These are phyloP conservation scores for Aspergillus carlsbadensis DNA, from an alignment of 495 filamentous ascomycete genomes.

Conservation along the genomic window DNA sequence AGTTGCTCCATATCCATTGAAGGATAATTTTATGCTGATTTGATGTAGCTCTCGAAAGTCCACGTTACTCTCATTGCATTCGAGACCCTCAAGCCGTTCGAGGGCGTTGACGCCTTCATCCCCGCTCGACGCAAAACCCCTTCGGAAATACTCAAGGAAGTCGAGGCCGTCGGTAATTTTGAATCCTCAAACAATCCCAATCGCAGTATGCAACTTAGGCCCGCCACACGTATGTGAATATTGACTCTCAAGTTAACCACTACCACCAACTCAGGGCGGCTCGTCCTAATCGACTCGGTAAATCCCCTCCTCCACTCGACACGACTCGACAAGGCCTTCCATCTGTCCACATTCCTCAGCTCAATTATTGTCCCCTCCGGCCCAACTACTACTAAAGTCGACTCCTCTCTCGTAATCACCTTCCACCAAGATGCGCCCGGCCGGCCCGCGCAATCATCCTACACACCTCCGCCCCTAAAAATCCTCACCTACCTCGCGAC, in stretches of 20 bases:
- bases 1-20: constrained; percentile 6
- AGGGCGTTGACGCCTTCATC: constrained; percentile 63
- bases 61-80: constrained; percentile 79
- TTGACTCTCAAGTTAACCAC: constrained; percentile 9
- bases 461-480: constrained; percentile 64
- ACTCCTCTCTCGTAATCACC: constrained; percentile 43
- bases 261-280: constrained; percentile 30
- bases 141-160: constrained; percentile 58
- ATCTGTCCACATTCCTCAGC: constrained; percentile 40
- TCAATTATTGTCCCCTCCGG: constrained; percentile 31
- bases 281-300: constrained; percentile 47
- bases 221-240: too few relatives aligned
- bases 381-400: constrained; percentile 25
- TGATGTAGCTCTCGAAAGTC: constrained; percentile 47
- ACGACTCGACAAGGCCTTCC: constrained; percentile 28
- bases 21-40: neutral
- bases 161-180: constrained; percentile 28
- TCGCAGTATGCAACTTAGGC: constrained; percentile 33
- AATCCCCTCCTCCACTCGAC: constrained; percentile 37
- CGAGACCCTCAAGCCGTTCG: constrained; percentile 59
- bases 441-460: constrained; percentile 56
- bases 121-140: constrained; percentile 58
- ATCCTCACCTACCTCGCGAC: constrained; percentile 66
- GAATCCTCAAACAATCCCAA: constrained; percentile 27
- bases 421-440: constrained; percentile 47